A percentile compares a stretch with the other conserved stretches of the same genome.
Conservation (phyloP, 495 filamentous ascomycete species). For the Zalerion maritima region DNA sequence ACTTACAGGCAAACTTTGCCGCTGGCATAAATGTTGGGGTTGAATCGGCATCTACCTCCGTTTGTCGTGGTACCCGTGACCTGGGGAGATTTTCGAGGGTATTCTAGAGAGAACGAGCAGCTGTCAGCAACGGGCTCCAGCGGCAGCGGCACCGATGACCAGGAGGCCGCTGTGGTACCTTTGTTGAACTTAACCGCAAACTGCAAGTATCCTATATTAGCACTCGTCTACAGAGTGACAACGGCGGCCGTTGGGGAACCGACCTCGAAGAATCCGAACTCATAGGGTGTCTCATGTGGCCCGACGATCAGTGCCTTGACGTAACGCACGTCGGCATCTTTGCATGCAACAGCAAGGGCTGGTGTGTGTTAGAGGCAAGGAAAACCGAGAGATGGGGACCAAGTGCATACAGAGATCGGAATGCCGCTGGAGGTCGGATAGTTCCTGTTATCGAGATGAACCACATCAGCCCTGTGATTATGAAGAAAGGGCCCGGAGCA, state of each 20-base stretch:
- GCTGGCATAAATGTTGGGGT: conserved; percentile 86
- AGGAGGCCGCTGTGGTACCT: conserved; percentile 26
- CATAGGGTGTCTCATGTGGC: conserved; percentile 88
- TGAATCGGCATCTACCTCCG: conserved; percentile 72
- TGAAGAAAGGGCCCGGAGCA: conserved; percentile 8
- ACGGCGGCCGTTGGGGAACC: conserved; percentile 7
- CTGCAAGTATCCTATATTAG: conserved; percentile 16
- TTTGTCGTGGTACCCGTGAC: conserved; percentile 79
- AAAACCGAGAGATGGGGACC: conserved; percentile 6
- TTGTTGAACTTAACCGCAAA: conserved; percentile 52
- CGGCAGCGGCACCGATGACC: not conserved
- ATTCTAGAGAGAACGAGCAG: conserved; percentile 39
- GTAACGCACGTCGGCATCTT: conserved; percentile 76
- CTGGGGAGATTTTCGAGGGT: conserved; percentile 66
- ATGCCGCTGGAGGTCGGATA: conserved; percentile 66
- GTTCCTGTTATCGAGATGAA: conserved; percentile 42
- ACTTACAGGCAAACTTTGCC: conserved; percentile 86
- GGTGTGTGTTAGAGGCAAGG: conserved; percentile 3
- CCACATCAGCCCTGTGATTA: conserved; percentile 24
- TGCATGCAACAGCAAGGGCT: conserved; percentile 77
- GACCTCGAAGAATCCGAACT: conserved; percentile 95
- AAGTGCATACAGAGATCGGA: conserved; percentile 60
- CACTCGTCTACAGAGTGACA: not conserved
- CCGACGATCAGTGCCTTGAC: conserved; percentile 83
- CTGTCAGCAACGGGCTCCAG: not conserved